Conservation (phyloP, 257 asterid genomes). For the Salvia hispanica region DNA sequence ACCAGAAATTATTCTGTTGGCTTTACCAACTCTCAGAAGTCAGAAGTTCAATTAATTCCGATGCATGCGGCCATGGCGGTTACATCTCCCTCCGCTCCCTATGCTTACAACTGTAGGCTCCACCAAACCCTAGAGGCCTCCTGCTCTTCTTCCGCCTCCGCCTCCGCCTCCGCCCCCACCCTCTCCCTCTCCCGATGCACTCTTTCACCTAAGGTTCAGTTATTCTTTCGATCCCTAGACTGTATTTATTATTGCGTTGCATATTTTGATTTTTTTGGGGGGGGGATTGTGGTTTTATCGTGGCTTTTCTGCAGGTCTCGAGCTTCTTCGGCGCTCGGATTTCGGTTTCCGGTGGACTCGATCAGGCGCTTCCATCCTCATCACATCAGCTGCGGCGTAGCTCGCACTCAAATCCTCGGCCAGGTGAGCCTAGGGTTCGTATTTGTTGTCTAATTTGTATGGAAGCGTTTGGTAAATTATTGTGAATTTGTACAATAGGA, state of each 20-base stretch:
- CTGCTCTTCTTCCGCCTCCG: slow-evolving; percentile 47
- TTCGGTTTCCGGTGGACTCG: slow-evolving; percentile 31
- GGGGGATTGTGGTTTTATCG: not conserved
- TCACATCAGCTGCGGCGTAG: slow-evolving; percentile 17
- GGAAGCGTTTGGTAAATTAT: slow-evolving; percentile 7
- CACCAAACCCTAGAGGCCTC: slow-evolving; percentile 47
- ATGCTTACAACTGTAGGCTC: slow-evolving; percentile 29
- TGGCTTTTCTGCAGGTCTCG: slow-evolving; percentile 36
- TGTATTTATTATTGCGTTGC: not conserved
- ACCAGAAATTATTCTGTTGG: slow-evolving; percentile 21
- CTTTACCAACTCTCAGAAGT: slow-evolving; percentile 18
- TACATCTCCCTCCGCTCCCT: slow-evolving; percentile 38
- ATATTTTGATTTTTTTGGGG: not conserved
- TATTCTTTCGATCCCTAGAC: not conserved
- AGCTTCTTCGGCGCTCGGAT: slow-evolving; percentile 40
- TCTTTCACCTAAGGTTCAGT: slow-evolving; percentile 36
- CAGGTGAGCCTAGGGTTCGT: slow-evolving; percentile 25
- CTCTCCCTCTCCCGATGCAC: slow-evolving; percentile 31
- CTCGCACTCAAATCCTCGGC: slow-evolving; percentile 29
- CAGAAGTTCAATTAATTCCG: slow-evolving; percentile 17
- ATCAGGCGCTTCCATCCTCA: slow-evolving; percentile 32
- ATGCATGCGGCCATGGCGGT: slow-evolving; percentile 48
- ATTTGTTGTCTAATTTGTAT: slow-evolving; percentile 19
- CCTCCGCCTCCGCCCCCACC: slow-evolving; percentile 50
- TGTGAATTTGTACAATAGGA: not conserved